Evolutionary conservation across 371 early-diverging fungal genomes (phyloP).

Genomic region (Mucor racemosus): DNA sequence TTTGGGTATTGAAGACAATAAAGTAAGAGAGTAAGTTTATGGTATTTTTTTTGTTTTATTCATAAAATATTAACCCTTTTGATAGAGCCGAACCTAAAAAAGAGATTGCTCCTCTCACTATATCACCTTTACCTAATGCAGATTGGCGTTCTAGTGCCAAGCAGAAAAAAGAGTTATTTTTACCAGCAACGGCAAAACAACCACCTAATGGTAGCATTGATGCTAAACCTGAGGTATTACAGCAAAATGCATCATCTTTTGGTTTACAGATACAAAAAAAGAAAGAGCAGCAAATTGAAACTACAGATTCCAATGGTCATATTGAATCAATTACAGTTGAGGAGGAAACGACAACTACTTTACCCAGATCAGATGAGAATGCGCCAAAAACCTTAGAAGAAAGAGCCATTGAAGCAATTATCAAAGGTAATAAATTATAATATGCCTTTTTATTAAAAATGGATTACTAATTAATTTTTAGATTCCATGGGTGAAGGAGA

Average conservation of each 20-base stretch:
- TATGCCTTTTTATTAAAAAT: no score
- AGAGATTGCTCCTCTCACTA: conserved; percentile 45
- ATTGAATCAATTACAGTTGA: conserved; percentile 13
- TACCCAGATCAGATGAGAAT: conserved; percentile 12
- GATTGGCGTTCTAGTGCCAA: conserved; percentile 54
- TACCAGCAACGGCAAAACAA: conserved; percentile 39
- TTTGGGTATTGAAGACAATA: conserved; percentile 59
- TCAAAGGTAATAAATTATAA: conserved; percentile 39
- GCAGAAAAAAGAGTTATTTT: conserved; percentile 47
- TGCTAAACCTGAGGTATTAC: conserved; percentile 17
- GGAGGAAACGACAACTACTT: conserved; percentile 10
- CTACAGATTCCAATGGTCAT: background rate
- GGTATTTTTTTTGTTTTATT: background rate
- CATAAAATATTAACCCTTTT: background rate
- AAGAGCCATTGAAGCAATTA: conserved; percentile 59
- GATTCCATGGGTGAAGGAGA: conserved; percentile 52
- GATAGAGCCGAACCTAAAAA: conserved; percentile 48
- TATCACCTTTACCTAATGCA: conserved; percentile 53
- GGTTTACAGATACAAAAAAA: conserved; percentile 50
- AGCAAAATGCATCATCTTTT: conserved; percentile 14
- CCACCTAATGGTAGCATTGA: background rate
- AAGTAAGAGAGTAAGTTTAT: conserved; percentile 50
- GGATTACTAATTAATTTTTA: conserved; percentile 5
- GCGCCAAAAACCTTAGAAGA: conserved; percentile 57
- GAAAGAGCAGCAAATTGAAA: conserved; percentile 13